These are phyloP conservation scores for Kuraishia piskuri DNA, from an alignment of 805 yeast species.

Conservation along the genomic window DNA sequence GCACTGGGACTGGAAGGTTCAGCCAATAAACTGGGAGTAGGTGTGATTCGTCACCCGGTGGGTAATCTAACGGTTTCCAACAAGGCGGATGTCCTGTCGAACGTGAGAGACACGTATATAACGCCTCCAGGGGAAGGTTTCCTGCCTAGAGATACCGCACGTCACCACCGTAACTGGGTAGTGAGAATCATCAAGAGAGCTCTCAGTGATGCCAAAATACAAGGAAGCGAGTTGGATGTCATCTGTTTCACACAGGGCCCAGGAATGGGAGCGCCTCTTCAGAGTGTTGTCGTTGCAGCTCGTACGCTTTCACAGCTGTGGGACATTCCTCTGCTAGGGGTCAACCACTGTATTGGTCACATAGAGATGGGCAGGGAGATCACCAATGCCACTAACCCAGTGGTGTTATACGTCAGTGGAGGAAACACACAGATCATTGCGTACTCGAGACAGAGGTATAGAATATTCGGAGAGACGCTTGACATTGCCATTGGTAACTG, in stretches of 20 bases:
- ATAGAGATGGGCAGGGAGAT: slow-evolving; percentile 99
- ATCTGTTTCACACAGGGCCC: slow-evolving; percentile 97
- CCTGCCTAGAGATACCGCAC: slow-evolving; percentile 90
- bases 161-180: slow-evolving; percentile 95
- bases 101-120: slow-evolving; percentile 87
- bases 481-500: slow-evolving; percentile 98
- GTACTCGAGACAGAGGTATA: slow-evolving; percentile 83
- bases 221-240: slow-evolving; percentile 49
- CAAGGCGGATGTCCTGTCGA: slow-evolving; percentile 72
- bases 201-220: slow-evolving; percentile 48
- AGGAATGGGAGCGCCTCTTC: slow-evolving; percentile 99
- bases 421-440: slow-evolving; percentile 99
- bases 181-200: slow-evolving; percentile 67
- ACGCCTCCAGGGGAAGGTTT: slow-evolving; percentile 99
- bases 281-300: slow-evolving; percentile 88
- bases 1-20: slow-evolving; percentile 96
- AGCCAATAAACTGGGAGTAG: slow-evolving; percentile 94
- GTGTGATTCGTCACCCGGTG: slow-evolving; percentile 67
- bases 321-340: slow-evolving; percentile 84
- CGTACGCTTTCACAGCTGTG: slow-evolving; percentile 75
- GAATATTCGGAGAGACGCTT: slow-evolving; percentile 98
- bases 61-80: slow-evolving; percentile 51
- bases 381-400: slow-evolving; percentile 97
- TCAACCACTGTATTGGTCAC: slow-evolving; percentile 96
- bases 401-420: slow-evolving; percentile 93